Conservation (phyloP, 2,329 filamentous ascomycete genomes). For the Septoria petroselini region DNA sequence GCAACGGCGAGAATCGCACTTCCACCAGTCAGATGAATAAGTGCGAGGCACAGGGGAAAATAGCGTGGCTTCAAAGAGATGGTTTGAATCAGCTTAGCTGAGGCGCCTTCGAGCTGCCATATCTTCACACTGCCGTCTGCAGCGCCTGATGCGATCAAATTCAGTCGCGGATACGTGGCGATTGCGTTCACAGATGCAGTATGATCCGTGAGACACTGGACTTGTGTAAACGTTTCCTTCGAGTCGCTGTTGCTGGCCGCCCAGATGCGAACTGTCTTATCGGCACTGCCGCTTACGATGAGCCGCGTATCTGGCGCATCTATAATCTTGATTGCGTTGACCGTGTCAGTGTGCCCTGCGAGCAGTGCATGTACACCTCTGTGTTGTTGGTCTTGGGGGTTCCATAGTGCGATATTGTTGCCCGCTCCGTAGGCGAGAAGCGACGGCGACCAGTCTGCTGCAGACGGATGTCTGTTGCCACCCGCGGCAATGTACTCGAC, state of each 20-base stretch:
- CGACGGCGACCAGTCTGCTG: constrained; percentile 79
- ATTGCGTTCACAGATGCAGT: constrained; percentile 69
- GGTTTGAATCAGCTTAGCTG: constrained; percentile 60
- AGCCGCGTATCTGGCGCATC: constrained; percentile 53
- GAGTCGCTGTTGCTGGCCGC: constrained; percentile 33
- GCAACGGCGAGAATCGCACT: constrained; percentile 67
- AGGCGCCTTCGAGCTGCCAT: constrained; percentile 59
- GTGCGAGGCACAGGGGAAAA: constrained; percentile 74
- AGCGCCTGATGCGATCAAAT: constrained; percentile 58
- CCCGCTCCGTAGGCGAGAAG: constrained; percentile 85
- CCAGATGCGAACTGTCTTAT: constrained; percentile 71
- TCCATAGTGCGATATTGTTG: constrained; percentile 85
- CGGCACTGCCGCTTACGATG: constrained; percentile 76
- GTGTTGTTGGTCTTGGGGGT: constrained; percentile 55
- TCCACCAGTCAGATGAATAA: constrained; percentile 56
- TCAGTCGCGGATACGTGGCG: constrained; percentile 44
- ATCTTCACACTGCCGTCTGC: constrained; percentile 61
- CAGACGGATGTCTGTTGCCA: constrained; percentile 83
- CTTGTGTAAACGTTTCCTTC: constrained; percentile 40
- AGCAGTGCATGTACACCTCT: constrained; percentile 66
- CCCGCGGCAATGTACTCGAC: constrained; percentile 65
- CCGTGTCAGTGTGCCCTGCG: constrained; percentile 70
- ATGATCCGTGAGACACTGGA: constrained; percentile 61
- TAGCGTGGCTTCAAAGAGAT: constrained; percentile 73
- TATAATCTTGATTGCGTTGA: constrained; percentile 82